Evolutionary conservation across 495 filamentous ascomycete species (phyloP).

Genomic region (Daldinia vernicosa): DNA sequence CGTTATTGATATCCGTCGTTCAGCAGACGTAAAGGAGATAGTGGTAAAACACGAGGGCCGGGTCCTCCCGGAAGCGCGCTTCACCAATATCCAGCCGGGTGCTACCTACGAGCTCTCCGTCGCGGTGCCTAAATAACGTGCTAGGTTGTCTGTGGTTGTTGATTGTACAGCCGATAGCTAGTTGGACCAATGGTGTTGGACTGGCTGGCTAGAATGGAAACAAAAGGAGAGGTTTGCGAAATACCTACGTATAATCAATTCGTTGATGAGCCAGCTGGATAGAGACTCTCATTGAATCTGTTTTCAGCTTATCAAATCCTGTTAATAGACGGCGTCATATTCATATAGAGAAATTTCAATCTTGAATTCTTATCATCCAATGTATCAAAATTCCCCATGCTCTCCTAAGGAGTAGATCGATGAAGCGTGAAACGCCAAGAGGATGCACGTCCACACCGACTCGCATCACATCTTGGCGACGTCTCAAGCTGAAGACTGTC

Average conservation of each 20-base stretch:
- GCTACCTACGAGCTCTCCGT: constrained; percentile 55
- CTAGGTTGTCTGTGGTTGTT: not conserved
- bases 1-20: constrained; percentile 53
- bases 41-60: constrained; percentile 48
- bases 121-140: constrained; percentile 43
- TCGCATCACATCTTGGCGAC: constrained; percentile 32
- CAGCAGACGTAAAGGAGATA: constrained; percentile 54
- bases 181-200: not conserved
- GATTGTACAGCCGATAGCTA: not conserved
- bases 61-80: constrained; percentile 49
- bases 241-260: not conserved
- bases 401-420: constrained; percentile 5
- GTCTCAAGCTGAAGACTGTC: constrained; percentile 27
- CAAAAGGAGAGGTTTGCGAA: constrained; percentile 12
- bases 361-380: constrained; percentile 4
- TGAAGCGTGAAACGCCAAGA: constrained; percentile 41
- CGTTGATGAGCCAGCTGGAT: constrained; percentile 10
- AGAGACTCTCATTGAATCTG: constrained; percentile 20
- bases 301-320: constrained; percentile 3
- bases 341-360: constrained; percentile 8
- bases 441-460: constrained; percentile 16
- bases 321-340: constrained; percentile 16
- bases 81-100: constrained; percentile 52
- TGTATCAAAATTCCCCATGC: constrained; percentile 7
- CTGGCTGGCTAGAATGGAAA: not conserved